Base-by-base conservation (phyloP, 768 basidiomycete species). In the Clitopilus hobsonii region DNA sequence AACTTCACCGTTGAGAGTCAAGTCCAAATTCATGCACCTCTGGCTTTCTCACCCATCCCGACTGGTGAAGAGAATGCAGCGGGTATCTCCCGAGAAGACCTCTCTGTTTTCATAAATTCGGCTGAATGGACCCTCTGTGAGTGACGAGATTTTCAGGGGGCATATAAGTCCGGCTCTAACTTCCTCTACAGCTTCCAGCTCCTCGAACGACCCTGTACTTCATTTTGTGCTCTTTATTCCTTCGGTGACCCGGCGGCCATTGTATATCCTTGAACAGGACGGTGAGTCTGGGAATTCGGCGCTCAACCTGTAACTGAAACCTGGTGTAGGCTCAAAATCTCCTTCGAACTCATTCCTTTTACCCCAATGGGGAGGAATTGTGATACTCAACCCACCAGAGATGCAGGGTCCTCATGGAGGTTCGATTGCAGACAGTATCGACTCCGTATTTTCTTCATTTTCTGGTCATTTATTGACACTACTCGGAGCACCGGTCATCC, bases 1-100 rank as follows among this genome's bases (percentile, higher is more conserved):
- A 93, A 95, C 64, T 92, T 94, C 65, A 94, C 89, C 1, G 78
- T 98, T 41, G 94, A 98, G 73, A 96, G 93, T 56, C 96, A 98
- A 72, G 82, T 97, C 0, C 92, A 95, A 62, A 93, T 85, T 64
- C 87, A 96, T 62, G 92, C 93, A 5, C 95, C 94, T 0, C 72
- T 98, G 45, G 87, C 92, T 0, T 92, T 98, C 63, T 75, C 82
- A 52, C 89, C 93, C 7, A 65, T 61, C 6, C 56, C 65, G 5
- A 45, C 80, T 2, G 70, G 74, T 6, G 63, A 72, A 24, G 70
- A 67, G 7, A 84, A 84, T 67, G 16, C 14, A 45, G n/a, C n/a
- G 41, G 81, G 83, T 0, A 69, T 98, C 32, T 83, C 82, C 1
- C 82, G 84, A 51, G 94, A 94, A 60, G 86, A 96, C 63, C 77